Evolutionary conservation across 2,329 filamentous ascomycete genomes (phyloP).

Genomic region (Myotisia sp.): DNA sequence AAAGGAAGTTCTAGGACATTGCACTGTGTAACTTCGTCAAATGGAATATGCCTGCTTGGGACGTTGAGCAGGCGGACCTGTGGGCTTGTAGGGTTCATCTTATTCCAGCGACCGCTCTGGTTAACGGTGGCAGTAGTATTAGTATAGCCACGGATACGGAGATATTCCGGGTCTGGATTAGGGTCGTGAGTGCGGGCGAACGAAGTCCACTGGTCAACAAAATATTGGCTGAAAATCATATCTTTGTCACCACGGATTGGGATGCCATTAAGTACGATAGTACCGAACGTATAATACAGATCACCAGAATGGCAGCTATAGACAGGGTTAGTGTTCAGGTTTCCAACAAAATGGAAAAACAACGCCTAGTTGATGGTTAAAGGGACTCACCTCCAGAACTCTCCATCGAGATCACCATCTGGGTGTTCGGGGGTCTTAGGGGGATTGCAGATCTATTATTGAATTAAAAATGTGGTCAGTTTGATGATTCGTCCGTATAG

Average conservation of each 20-base stretch:
- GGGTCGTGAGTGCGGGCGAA: conserved; percentile 1
- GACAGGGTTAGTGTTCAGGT: no score
- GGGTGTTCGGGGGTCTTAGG: neutral
- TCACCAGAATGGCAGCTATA: conserved; percentile 5
- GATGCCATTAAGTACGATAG: neutral
- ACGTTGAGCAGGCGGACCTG: neutral
- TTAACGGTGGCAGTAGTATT: neutral
- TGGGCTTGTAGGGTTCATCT: neutral
- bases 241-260: neutral
- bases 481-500: no score
- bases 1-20: neutral
- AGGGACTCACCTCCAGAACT: neutral
- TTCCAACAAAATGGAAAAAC: no score
- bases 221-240: neutral
- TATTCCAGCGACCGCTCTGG: neutral
- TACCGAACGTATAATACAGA: conserved; percentile 2
- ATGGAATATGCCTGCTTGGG: neutral
- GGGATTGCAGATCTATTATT: neutral
- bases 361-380: no score
- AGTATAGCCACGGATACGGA: neutral
- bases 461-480: neutral
- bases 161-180: neutral
- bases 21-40: neutral
- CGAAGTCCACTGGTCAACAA: neutral
- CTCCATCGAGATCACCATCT: neutral